These are phyloP conservation scores for Adansonia rubrostipa DNA, from an alignment of 441 rosid species.

Conservation along the genomic window DNA sequence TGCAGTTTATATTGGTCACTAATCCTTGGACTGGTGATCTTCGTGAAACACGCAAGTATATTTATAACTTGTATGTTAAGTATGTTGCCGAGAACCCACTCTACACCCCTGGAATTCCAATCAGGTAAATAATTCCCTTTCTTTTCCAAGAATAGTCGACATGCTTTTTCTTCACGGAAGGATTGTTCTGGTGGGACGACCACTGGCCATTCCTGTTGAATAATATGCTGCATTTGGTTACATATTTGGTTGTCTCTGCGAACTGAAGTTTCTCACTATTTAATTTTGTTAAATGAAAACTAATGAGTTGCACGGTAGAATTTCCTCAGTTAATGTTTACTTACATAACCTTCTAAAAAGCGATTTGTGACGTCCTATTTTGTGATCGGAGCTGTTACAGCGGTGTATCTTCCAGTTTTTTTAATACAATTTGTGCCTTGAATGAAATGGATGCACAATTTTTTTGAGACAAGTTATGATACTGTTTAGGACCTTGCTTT, in stretches of 20 bases:
- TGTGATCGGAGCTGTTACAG: not conserved
- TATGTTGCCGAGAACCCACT: conserved; percentile 85
- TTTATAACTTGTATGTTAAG: conserved; percentile 84
- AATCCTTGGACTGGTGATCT: conserved; percentile 90
- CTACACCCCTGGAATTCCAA: conserved; percentile 74
- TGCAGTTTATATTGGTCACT: conserved; percentile 85
- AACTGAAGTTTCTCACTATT: not conserved
- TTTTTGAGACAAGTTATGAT: not conserved
- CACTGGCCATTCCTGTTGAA: not conserved
- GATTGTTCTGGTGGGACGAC: not conserved
- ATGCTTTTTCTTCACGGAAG: not conserved
- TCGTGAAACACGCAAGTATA: conserved; percentile 76
- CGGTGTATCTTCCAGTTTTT: not conserved
- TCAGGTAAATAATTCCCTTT: conserved; percentile 52
- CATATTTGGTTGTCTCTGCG: not conserved
- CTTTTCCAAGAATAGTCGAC: not conserved
- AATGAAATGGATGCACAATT: not conserved
- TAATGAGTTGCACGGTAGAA: not conserved
- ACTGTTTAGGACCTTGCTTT: not conserved
- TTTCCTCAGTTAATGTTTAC: not conserved
- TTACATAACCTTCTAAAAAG: not conserved
- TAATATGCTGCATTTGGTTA: not conserved
- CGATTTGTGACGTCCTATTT: not conserved
- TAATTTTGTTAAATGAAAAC: not conserved
- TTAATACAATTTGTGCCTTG: not conserved